These are phyloP conservation scores for Cyberlindnera amylophila DNA, from an alignment of 805 yeast species.

Conservation along the genomic window DNA sequence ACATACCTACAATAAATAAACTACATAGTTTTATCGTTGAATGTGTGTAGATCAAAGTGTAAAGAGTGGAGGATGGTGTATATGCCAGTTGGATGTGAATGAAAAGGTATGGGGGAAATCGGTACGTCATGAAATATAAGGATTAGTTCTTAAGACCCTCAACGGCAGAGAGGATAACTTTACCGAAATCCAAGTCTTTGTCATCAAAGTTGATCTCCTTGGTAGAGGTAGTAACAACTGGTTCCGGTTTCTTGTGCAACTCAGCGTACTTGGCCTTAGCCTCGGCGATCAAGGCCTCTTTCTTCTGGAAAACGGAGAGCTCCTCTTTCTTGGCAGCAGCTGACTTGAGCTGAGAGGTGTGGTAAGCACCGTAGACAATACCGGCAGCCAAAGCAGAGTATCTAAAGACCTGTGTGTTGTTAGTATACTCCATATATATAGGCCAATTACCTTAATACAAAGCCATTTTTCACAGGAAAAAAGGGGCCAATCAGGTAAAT, in stretches of 20 bases:
- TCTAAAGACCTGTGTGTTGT: constrained; percentile 65
- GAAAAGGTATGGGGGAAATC: background rate
- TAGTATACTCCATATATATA: no score
- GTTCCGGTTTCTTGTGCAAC: constrained; percentile 45
- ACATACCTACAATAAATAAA: background rate
- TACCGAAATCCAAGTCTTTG: constrained; percentile 83
- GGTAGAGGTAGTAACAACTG: constrained; percentile 32
- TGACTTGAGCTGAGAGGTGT: constrained; percentile 65
- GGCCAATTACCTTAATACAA: background rate
- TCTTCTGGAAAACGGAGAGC: constrained; percentile 53
- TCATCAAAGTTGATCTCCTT: constrained; percentile 73
- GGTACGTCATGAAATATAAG: background rate
- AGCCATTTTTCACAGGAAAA: background rate
- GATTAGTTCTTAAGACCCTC: constrained; percentile 42
- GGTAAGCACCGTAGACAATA: constrained; percentile 81
- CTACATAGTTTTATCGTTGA: background rate
- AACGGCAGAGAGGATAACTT: constrained; percentile 61
- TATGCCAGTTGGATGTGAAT: constrained; percentile 2
- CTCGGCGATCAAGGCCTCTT: constrained; percentile 73
- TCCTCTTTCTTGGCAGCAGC: constrained; percentile 58
- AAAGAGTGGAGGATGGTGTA: background rate
- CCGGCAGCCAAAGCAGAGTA: constrained; percentile 90
- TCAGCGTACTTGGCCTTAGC: constrained; percentile 89
- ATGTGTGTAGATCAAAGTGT: no score
- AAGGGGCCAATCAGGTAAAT: background rate